Evolutionary conservation across 345 rosid species (phyloP), one percentile per base, ranked within the genome.

Genomic region (Odontarrhena argentea): DNA sequence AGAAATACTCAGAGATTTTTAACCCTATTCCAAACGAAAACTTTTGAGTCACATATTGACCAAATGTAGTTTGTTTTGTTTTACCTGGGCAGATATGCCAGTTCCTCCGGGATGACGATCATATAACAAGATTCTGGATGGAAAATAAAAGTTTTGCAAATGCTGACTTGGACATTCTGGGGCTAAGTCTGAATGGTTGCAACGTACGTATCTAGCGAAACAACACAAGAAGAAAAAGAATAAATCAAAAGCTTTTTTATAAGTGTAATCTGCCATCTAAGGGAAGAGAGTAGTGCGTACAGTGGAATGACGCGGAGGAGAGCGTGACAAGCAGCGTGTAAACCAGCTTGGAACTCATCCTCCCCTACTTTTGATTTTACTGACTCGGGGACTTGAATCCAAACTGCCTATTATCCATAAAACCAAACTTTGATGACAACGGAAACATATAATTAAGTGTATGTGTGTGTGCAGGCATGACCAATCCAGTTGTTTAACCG

Each of bases 261-360:
- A 26, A 24, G 6, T 38, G 14, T 28, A 55, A 44, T 35, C 36
- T 35, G 45, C 44, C 44, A 9, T 43, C 2, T 14, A 55, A 32
- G 36, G 36, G 36, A 32, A 18, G 45, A 55, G 15, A 42, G 46
- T 47, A 2, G 18, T 43, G 71, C 95, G 70, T 75, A 84, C 94
- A 86, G 57, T 51, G 95, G 97, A 55, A 83, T 92, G 56, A 87
- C 91, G 72, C 87, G 84, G 43, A 86, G 85, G 81, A 88, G 74
- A 50, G 96, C 98, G 75, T 93, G 98, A 74, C 87, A 90, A 67
- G 97, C 96, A 51, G 96, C 97, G 76, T 90, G 97, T 81, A 88
- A 76, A 70, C 97, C 98, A 4, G 87, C 82, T 28, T 82, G 85
- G 45, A 90, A 80, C 32, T 83, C 60, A 8, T 38, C 37, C 48